phyloP scores from a whole-genome alignment of 306 rosid genomes.

The Prunus mira region DNA sequence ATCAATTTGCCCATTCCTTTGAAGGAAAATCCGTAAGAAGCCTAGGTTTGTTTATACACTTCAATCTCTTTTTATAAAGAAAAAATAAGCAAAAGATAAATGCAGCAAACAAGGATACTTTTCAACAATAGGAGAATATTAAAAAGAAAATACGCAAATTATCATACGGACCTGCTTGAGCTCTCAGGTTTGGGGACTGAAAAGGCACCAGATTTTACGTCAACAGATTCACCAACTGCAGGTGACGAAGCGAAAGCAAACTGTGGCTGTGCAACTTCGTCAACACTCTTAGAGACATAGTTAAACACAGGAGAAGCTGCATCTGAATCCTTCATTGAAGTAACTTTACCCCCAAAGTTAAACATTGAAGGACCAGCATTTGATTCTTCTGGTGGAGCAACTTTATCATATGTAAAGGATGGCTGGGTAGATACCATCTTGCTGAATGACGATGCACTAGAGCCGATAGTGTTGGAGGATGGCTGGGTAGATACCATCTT shows the following conservation, averaged over 20 bases:
- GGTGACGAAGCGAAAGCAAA: constrained; percentile 32
- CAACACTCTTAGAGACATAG: constrained; percentile 27
- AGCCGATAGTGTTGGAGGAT: constrained; percentile 21
- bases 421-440: constrained; percentile 22
- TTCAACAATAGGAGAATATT: background rate
- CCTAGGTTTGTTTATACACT: background rate
- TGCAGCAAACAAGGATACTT: background rate
- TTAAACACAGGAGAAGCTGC: constrained; percentile 23
- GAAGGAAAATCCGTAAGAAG: background rate
- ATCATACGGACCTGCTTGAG: constrained; percentile 53
- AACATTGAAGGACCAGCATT: constrained; percentile 28
- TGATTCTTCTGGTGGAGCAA: constrained; percentile 35
- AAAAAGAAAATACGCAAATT: background rate
- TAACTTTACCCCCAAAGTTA: constrained; percentile 34
- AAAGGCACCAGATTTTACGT: constrained; percentile 30
- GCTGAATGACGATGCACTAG: constrained; percentile 22
- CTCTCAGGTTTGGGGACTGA: constrained; percentile 39
- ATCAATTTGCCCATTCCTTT: background rate
- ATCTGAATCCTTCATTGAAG: constrained; percentile 33
- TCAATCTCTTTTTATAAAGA: background rate
- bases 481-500: constrained; percentile 22
- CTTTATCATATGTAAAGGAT: constrained; percentile 30
- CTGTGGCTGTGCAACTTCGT: constrained; percentile 30
- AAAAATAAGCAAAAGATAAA: background rate
- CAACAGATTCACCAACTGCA: constrained; percentile 28